Conservation (phyloP, 2,329 filamentous ascomycete species). For the Botryotinia globosa region DNA sequence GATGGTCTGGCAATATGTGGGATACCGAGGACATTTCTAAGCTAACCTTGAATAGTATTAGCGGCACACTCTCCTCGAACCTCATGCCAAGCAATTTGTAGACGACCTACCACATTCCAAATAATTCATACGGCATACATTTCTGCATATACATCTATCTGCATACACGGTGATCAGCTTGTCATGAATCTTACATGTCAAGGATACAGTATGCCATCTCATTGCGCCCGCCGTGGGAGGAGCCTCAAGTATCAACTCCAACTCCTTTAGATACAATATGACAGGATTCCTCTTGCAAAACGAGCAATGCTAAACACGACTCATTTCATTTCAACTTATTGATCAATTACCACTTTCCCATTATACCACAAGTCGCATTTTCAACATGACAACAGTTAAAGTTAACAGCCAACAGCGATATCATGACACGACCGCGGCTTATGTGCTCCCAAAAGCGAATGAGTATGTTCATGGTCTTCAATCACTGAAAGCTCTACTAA, state of each 20-base stretch:
- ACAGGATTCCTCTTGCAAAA: neutral
- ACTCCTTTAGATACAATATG: neutral
- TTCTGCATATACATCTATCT: neutral
- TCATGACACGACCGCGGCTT: constrained; percentile 12
- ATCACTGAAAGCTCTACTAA: neutral
- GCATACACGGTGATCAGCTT: neutral
- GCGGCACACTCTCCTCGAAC: neutral
- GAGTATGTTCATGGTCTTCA: constrained; percentile 10
- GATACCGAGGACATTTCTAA: neutral
- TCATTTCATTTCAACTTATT: neutral
- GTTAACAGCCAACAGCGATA: constrained; percentile 2
- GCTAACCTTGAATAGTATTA: neutral
- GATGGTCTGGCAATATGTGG: neutral
- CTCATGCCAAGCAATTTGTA: neutral
- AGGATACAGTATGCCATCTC: neutral
- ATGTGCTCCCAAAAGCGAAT: constrained; percentile 17
- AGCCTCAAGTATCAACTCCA: neutral
- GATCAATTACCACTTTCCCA: neutral
- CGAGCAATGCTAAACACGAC: neutral
- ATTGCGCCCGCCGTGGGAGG: neutral
- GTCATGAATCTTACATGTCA: neutral
- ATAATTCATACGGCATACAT: neutral
- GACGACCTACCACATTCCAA: neutral
- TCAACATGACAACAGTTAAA: neutral
- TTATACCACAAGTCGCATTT: neutral